Percentiles rank a stretch among this genome's conserved stretches.
These are phyloP conservation scores for Aspergillus baeticus DNA, from an alignment of 495 filamentous ascomycete genomes.

Conservation along the genomic window DNA sequence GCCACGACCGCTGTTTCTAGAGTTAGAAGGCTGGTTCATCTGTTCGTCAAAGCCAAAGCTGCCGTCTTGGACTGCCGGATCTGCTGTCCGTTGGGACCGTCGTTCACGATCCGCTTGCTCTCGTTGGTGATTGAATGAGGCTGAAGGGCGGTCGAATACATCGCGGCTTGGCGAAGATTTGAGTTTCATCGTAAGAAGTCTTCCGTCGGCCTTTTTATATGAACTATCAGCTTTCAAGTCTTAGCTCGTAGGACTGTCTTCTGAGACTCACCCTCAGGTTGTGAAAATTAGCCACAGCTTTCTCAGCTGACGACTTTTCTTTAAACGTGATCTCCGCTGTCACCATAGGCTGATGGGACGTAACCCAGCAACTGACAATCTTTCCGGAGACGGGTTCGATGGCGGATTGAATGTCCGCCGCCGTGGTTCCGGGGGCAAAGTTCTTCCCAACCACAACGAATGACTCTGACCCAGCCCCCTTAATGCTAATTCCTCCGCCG, in stretches of 20 bases:
- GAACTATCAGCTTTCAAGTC: conserved; percentile 17
- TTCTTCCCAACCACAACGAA: conserved; percentile 85
- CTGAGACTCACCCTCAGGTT: conserved; percentile 67
- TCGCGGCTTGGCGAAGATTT: conserved; percentile 47
- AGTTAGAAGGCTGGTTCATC: conserved; percentile 25
- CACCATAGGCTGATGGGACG: conserved; percentile 70
- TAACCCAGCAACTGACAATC: conserved; percentile 68
- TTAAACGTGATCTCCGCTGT: conserved; percentile 84
- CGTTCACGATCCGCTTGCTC: conserved; percentile 49
- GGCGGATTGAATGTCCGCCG: conserved; percentile 88
- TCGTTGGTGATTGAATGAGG: conserved; percentile 41
- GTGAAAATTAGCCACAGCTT: conserved; percentile 79
- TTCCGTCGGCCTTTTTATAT: conserved; percentile 82
- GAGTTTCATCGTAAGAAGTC: conserved; percentile 71
- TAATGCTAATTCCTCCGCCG: conserved; percentile 65
- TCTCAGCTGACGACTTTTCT: conserved; percentile 74
- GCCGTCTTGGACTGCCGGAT: conserved; percentile 57
- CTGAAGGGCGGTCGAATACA: conserved; percentile 29
- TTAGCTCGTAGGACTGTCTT: not conserved
- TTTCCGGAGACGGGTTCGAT: conserved; percentile 70
- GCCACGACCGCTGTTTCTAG: conserved; percentile 10
- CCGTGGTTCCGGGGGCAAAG: conserved; percentile 89
- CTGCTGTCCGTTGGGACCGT: conserved; percentile 37
- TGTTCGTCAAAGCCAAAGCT: conserved; percentile 54
- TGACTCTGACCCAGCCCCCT: conserved; percentile 70